phyloP scores from a whole-genome alignment of 176 grass and related monocot species.

The Oropetium thomaeum region DNA sequence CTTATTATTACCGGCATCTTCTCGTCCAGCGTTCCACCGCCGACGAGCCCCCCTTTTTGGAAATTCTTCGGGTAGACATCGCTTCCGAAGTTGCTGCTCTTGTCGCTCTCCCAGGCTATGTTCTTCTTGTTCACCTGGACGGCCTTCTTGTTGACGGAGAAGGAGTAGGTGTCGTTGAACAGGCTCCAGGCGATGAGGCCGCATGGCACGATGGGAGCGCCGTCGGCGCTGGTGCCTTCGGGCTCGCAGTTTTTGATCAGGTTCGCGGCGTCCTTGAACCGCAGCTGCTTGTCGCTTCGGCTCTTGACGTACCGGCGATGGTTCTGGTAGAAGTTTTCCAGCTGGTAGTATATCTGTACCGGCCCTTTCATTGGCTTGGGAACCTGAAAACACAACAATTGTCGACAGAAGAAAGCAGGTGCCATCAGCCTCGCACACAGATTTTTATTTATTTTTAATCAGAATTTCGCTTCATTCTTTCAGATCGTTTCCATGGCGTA shows the following conservation, averaged over 20 bases:
- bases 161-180: slow-evolving; percentile 86
- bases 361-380: slow-evolving; percentile 74
- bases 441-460: too few species aligned
- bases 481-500: neutral
- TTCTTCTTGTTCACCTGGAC: slow-evolving; percentile 78
- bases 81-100: slow-evolving; percentile 62
- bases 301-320: slow-evolving; percentile 96
- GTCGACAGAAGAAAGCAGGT: too few species aligned
- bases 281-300: slow-evolving; percentile 69
- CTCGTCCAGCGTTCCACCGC: slow-evolving; percentile 63
- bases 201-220: slow-evolving; percentile 73
- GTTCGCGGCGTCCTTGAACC: slow-evolving; percentile 16
- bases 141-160: slow-evolving; percentile 51
- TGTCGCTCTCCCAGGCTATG: slow-evolving; percentile 94
- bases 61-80: slow-evolving; percentile 85
- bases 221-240: slow-evolving; percentile 46
- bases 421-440: too few species aligned
- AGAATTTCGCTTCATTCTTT: neutral
- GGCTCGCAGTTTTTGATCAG: slow-evolving; percentile 57
- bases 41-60: slow-evolving; percentile 58
- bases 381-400: too few species aligned
- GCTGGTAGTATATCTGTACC: slow-evolving; percentile 81
- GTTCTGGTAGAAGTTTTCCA: slow-evolving; percentile 93
- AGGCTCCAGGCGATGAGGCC: slow-evolving; percentile 91
- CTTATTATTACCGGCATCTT: slow-evolving; percentile 63